phyloP scores from a whole-genome alignment of 352 stramenopile species.

The Pythium periplocum region DNA sequence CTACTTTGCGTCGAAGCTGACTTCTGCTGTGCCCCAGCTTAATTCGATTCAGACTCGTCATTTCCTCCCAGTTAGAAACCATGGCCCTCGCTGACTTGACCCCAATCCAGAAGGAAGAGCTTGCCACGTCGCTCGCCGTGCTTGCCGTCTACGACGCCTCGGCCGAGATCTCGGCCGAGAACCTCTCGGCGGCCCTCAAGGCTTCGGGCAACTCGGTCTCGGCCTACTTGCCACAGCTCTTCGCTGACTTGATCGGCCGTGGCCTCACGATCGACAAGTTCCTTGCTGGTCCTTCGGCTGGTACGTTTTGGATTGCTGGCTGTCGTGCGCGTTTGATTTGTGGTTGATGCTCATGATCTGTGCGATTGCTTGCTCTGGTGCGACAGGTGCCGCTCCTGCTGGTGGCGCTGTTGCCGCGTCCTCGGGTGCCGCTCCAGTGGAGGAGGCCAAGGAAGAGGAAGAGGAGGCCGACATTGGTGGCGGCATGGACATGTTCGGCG shows the following conservation, averaged over 20 bases:
- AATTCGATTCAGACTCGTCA: constrained; percentile 81
- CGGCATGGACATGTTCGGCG: constrained; percentile 87
- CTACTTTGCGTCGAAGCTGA: constrained; percentile 52
- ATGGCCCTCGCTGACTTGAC: constrained; percentile 84
- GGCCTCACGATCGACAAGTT: constrained; percentile 86
- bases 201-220: constrained; percentile 78
- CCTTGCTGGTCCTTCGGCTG: constrained; percentile 81
- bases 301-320: constrained; percentile 28
- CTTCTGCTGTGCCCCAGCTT: constrained; percentile 66
- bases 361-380: no score
- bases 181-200: constrained; percentile 62
- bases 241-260: constrained; percentile 74
- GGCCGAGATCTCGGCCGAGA: constrained; percentile 75
- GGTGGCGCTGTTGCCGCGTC: constrained; percentile 35
- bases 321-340: no score
- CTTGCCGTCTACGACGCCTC: constrained; percentile 74
- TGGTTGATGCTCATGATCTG: no score
- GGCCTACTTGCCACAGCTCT: constrained; percentile 76
- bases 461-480: constrained; percentile 74
- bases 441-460: constrained; percentile 85
- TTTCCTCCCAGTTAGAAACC: constrained; percentile 56
- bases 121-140: constrained; percentile 78
- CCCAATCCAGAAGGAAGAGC: constrained; percentile 81
- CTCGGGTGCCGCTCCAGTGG: constrained; percentile 34
- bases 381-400: constrained; percentile 41